A percentile compares a stretch with the other conserved stretches of the same genome.
Evolutionary conservation across 768 basidiomycete species (phyloP).

Genomic region (Phanerochaete sordida): DNA sequence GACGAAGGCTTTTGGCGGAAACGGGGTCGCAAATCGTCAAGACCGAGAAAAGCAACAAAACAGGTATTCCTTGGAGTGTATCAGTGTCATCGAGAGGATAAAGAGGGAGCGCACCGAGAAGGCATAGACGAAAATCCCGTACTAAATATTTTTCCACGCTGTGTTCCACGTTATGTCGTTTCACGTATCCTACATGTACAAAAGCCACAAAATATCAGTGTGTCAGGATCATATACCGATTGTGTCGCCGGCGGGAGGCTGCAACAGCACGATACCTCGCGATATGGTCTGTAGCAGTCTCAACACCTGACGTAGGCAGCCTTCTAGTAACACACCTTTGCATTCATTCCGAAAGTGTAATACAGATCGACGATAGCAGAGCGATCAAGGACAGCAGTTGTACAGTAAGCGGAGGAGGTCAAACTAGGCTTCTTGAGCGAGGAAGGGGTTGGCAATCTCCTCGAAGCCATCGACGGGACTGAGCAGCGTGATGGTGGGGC

Average conservation of each 20-base stretch:
- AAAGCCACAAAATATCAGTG: too few species aligned
- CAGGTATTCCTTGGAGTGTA: not conserved
- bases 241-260: too few species aligned
- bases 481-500: conserved; percentile 90
- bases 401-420: not conserved
- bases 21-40: not conserved
- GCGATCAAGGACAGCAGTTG: not conserved
- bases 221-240: too few species aligned
- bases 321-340: conserved; percentile 8
- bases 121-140: not conserved
- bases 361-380: conserved; percentile 8
- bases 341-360: conserved; percentile 4
- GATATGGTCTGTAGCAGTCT: not conserved
- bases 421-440: conserved; percentile 47
- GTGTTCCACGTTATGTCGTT: too few species aligned
- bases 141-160: too few species aligned
- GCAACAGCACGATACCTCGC: too few species aligned
- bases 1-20: conserved; percentile 5
- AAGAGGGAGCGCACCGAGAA: not conserved
- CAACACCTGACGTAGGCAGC: not conserved
- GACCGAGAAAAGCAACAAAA: not conserved
- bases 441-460: conserved; percentile 90
- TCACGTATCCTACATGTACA: too few species aligned
- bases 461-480: conserved; percentile 95
- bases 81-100: not conserved